These are phyloP conservation scores for Diaporthe aspalathi DNA, from an alignment of 2,329 filamentous ascomycete species.

Conservation along the genomic window DNA sequence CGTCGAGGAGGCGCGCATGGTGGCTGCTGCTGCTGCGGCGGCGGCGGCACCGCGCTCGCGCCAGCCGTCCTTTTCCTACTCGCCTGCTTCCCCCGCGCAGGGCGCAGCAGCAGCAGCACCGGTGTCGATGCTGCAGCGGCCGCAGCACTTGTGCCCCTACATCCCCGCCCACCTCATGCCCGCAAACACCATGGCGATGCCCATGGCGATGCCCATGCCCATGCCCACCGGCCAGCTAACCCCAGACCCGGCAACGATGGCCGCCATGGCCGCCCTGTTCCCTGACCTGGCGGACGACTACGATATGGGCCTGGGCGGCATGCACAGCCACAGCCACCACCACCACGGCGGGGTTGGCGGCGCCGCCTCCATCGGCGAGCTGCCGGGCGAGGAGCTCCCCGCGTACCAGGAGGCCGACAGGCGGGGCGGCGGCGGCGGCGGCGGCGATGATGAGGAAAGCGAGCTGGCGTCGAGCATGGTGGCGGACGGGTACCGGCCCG, in stretches of 20 bases:
- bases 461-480: constrained; percentile 51
- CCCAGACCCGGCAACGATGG: constrained; percentile 38
- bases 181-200: constrained; percentile 28
- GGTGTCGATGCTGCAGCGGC: background rate
- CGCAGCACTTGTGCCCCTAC: constrained; percentile 4
- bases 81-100: background rate
- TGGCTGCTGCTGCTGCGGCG: no score
- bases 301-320: background rate
- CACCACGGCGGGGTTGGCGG: background rate
- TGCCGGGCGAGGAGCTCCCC: constrained; percentile 53
- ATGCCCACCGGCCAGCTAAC: constrained; percentile 28
- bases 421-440: constrained; percentile 38
- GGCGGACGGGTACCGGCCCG: constrained; percentile 57
- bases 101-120: background rate
- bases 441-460: background rate
- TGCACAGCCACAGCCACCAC: background rate
- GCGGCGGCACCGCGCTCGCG: constrained; percentile 34
- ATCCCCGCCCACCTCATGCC: constrained; percentile 34
- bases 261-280: constrained; percentile 47
- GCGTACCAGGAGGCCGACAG: constrained; percentile 53
- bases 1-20: constrained; percentile 53
- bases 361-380: background rate
- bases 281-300: constrained; percentile 47
- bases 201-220: constrained; percentile 32
- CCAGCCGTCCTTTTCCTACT: background rate